Base-by-base conservation (phyloP, 495 filamentous ascomycete species). In the Parachaetomium inaequale region DNA sequence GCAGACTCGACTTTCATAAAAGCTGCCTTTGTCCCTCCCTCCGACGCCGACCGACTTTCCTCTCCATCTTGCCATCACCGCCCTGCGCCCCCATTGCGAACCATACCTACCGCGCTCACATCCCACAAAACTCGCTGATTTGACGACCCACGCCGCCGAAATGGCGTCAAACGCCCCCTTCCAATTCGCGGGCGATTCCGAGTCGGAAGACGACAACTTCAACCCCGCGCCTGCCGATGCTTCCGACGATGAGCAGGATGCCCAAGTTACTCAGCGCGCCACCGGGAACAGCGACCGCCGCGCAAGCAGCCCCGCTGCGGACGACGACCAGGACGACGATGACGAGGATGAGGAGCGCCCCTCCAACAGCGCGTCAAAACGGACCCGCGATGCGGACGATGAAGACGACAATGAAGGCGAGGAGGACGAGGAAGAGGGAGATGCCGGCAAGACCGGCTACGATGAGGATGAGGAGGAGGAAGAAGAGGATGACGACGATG, bases 131-230 rank as follows among this genome's bases (percentile, higher is more conserved):
- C 5, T 7, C 11, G 58, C 36, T 46, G 17, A 45, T 26, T 45
- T 10, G 38, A 32, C 28, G 31, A 61, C 32, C 21, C 60, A 17
- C 40, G 25, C 23, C n/a, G 56, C 42, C 29, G 63, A 47, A 23
- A 74, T 74, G 72, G 68, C 72, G 55, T 72, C 72, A 6, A 63
- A 50, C 65, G 65, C 54, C 43, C 60, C 65, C 38, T 56, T 58
- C 36, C 66, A 64, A 17, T 70, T 59, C 49, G 67, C 62, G 25
- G 71, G 67, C 66, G 88, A 87, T 59, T 90, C 87, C 58, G 89
- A 90, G 25, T 72, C 69, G 29, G 89, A 92, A 56, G 88, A 92
- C 58, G 89, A 91, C 66, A 86, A 90, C 65, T 93, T 93, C 76
- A 92, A 93, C 70, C 90, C 90, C 31, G 80, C 78, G 26, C 83